Base-by-base conservation (phyloP, 2,329 filamentous ascomycete species). In the Aspergillus ruber region DNA sequence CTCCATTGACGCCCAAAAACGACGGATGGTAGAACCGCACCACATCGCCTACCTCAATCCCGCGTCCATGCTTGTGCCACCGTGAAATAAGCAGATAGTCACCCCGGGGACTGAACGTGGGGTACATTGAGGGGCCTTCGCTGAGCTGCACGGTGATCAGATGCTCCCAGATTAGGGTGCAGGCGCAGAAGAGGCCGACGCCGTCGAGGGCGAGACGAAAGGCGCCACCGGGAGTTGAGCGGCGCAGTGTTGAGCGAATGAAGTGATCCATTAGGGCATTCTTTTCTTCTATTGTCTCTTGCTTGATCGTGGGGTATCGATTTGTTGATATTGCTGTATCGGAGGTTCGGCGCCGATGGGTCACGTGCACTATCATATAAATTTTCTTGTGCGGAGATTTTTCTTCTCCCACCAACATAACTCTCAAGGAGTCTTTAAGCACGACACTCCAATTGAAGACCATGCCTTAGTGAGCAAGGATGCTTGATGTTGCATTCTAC, bases 41-140 rank as follows among this genome's bases (percentile, higher is more conserved):
- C 9, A 96, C 70, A 68, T 98, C 93, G 23, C 93, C 93, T n/a
- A 95, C 84, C 43, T 70, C 62, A 29, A 87, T 68, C 10, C 73
- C 75, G 18, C 84, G 80, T 3, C 91, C 91, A 25, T 81, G 75
- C 6, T 85, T 80, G 67, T 85, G 79, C n/a, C 75, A 71, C 56
- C 82, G 82, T 50, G 82, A 83, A 45, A 88, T 79, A 10, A 90
- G 66, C 42, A 91, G 75, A 66, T 75, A 83, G 61, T 91, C 85
- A 47, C 83, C 84, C 7, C 74, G 67, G 1, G 83, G 74, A 20
- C 77, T 74, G 51, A 96, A 83, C 0, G 89, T 95, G 6, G 91
- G 91, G 44, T 93, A 79, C 93, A 97, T 97, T 15, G 86, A 91
- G 3, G 89, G 82, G 2, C 91, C 91, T 21, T 75, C 74, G 13